Evolutionary conservation across 2,329 filamentous ascomycete genomes (phyloP).

Genomic region (Aspergillus sp.): DNA sequence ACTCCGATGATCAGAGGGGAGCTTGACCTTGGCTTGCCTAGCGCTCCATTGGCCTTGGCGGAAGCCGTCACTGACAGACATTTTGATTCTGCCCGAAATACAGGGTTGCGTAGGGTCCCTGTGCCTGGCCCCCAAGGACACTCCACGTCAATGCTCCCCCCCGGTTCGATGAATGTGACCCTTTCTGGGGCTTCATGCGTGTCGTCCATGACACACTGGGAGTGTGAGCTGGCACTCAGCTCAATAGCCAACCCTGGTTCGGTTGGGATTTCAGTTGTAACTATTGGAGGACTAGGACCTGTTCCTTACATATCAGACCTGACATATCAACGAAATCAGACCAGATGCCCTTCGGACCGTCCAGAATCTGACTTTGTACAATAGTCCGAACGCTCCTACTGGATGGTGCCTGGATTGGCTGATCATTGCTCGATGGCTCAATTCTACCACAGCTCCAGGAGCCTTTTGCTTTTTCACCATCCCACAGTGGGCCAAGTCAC

Average conservation of each 20-base stretch:
- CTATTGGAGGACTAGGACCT: background rate
- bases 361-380: background rate
- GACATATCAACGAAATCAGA: background rate
- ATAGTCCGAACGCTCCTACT: background rate
- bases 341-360: background rate
- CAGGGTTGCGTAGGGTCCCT: background rate
- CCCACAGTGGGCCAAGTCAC: slow-evolving; percentile 14
- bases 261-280: background rate
- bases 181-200: background rate
- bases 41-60: background rate
- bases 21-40: background rate
- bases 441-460: slow-evolving; percentile 12
- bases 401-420: slow-evolving; percentile 3
- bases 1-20: background rate
- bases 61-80: background rate
- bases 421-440: slow-evolving; percentile 12
- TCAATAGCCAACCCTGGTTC: background rate
- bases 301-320: background rate
- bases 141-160: slow-evolving; percentile 3
- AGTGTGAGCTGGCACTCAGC: background rate
- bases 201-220: background rate
- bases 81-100: no score
- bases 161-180: background rate
- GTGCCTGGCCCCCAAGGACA: background rate
- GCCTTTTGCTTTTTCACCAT: slow-evolving; percentile 6